A percentile compares a stretch with the other conserved stretches of the same genome.
phyloP scores from a whole-genome alignment of 2,329 filamentous ascomycete genomes.

The Arthrobotrys sinensis region DNA sequence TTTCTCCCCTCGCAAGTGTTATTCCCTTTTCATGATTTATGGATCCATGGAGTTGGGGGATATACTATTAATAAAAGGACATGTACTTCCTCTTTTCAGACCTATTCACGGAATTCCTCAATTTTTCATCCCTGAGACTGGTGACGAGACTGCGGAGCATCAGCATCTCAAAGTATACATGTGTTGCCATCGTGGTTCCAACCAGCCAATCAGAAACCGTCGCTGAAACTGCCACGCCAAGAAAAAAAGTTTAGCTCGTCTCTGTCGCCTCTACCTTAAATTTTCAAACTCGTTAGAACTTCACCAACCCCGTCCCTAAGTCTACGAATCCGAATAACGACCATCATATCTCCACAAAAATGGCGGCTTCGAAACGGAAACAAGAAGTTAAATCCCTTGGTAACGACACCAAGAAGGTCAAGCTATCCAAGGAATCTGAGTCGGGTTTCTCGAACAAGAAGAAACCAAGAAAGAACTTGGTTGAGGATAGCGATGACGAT shows the following conservation, averaged over 20 bases:
- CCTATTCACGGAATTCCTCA: neutral
- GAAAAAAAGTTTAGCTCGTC: conserved; percentile 45
- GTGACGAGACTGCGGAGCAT: too few relatives aligned
- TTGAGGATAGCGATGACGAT: conserved; percentile 66
- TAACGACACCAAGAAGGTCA: conserved; percentile 55
- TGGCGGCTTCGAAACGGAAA: conserved; percentile 54
- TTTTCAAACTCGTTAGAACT: conserved; percentile 28
- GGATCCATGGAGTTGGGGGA: conserved; percentile 40
- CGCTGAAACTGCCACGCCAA: conserved; percentile 31
- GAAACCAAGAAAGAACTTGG: conserved; percentile 52
- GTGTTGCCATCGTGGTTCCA: conserved; percentile 33
- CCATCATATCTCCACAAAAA: conserved; percentile 18
- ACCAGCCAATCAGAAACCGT: conserved; percentile 54
- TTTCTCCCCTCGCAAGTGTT: neutral
- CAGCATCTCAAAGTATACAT: neutral
- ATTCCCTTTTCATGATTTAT: conserved; percentile 20
- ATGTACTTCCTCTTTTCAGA: conserved; percentile 16
- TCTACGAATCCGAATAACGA: conserved; percentile 1
- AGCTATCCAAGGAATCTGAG: conserved; percentile 44
- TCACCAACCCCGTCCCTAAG: neutral
- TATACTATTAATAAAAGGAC: conserved; percentile 18
- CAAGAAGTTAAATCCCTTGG: conserved; percentile 48
- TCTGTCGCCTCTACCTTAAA: conserved; percentile 31
- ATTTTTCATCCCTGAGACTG: neutral
- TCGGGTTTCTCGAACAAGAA: conserved; percentile 37